Evolutionary conservation across 2,329 filamentous ascomycete species (phyloP).

Genomic region (Nannizzia gypsea): DNA sequence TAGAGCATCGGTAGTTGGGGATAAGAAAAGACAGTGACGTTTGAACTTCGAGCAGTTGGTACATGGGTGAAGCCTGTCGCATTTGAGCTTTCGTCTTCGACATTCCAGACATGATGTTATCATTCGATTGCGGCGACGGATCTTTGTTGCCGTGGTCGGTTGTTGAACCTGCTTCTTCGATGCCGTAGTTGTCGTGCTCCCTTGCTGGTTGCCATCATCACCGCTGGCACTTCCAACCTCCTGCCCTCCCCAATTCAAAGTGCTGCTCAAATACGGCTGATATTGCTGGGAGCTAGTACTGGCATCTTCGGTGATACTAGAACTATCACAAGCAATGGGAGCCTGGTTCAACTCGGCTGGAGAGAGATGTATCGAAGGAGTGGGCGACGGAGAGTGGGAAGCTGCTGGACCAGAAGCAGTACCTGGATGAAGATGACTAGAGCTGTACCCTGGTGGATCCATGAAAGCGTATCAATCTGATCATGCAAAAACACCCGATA

Average conservation of each 20-base stretch:
- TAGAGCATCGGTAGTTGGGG: constrained; percentile 55
- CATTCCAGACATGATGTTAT: constrained; percentile 61
- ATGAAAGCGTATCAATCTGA: constrained; percentile 1
- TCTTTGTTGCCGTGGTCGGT: constrained; percentile 18
- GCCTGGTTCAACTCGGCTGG: background rate
- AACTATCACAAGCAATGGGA: background rate
- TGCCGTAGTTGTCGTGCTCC: background rate
- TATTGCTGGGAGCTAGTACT: background rate
- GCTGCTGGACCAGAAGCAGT: background rate
- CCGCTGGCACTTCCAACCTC: background rate
- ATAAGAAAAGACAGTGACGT: constrained; percentile 51
- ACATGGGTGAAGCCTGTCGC: constrained; percentile 60
- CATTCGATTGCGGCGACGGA: constrained; percentile 53
- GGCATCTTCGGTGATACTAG: background rate
- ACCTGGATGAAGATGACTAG: constrained; percentile 1
- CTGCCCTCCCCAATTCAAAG: background rate
- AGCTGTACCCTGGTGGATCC: constrained; percentile 1
- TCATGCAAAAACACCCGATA: constrained; percentile 1
- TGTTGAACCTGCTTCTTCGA: background rate
- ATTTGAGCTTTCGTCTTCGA: constrained; percentile 62
- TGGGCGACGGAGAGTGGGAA: background rate
- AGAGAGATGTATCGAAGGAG: constrained; percentile 2
- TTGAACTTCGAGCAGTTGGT: constrained; percentile 43
- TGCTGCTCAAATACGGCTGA: background rate
- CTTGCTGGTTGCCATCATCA: background rate